Percentiles rank a stretch among this genome's conserved stretches.
Evolutionary conservation across 106 monocot genomes (phyloP).

Genomic region (Apostasia shenzhenica): DNA sequence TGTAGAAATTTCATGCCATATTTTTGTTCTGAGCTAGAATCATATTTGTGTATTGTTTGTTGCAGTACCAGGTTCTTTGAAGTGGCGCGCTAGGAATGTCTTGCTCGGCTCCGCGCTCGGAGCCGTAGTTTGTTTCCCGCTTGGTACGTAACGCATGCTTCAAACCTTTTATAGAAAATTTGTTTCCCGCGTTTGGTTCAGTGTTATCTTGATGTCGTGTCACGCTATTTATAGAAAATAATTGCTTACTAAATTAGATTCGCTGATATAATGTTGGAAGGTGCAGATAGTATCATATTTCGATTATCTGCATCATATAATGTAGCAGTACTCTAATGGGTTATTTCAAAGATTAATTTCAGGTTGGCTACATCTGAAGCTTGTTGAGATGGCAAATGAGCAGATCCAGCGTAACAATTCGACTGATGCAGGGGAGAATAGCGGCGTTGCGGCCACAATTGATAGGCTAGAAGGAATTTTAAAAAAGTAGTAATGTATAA

Average conservation of each 20-base stretch:
- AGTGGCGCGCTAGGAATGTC: constrained; percentile 70
- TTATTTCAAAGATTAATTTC: not conserved
- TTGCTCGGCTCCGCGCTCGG: constrained; percentile 65
- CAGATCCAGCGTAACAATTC: constrained; percentile 19
- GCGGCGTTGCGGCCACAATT: constrained; percentile 80
- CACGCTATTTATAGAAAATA: too few relatives aligned
- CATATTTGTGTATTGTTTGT: not conserved
- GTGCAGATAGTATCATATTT: not conserved
- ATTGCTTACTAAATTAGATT: not conserved
- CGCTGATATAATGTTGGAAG: not conserved
- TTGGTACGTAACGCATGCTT: constrained; percentile 33
- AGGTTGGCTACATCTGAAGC: constrained; percentile 81
- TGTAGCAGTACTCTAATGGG: too few relatives aligned
- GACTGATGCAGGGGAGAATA: constrained; percentile 16
- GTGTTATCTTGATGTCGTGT: not conserved
- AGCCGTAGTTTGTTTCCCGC: constrained; percentile 72
- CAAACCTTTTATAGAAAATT: too few relatives aligned
- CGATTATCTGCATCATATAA: too few relatives aligned
- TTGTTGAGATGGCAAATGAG: constrained; percentile 52
- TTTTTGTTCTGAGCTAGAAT: not conserved
- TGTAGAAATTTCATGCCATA: not conserved
- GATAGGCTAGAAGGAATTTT: constrained; percentile 61
- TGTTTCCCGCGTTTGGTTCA: not conserved
- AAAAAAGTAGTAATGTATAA: constrained; percentile 20
- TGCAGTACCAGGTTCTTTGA: constrained; percentile 62